These are phyloP conservation scores for Cyclostephanos invisitatus DNA, from an alignment of 108 stramenopile species.

Conservation along the genomic window DNA sequence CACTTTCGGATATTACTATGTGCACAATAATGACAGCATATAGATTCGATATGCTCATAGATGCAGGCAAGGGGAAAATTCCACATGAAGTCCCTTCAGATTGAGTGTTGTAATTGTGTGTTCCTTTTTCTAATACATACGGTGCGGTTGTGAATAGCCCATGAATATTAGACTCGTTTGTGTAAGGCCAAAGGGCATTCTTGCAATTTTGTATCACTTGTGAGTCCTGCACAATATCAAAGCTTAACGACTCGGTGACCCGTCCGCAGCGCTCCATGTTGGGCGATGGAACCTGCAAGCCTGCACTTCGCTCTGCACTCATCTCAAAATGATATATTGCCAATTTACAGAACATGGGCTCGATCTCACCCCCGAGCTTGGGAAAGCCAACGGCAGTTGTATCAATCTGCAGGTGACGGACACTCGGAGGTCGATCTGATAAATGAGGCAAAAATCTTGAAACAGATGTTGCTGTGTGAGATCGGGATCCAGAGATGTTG, in stretches of 20 bases:
- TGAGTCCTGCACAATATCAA: slow-evolving; percentile 80
- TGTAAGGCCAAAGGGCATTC: slow-evolving; percentile 70
- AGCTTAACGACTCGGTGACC: slow-evolving; percentile 78
- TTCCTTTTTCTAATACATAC: slow-evolving; percentile 2
- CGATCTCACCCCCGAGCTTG: slow-evolving; percentile 77
- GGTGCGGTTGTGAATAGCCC: slow-evolving; percentile 13
- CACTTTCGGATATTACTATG: slow-evolving; percentile 71
- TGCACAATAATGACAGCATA: slow-evolving; percentile 81
- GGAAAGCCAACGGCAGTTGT: slow-evolving; percentile 88
- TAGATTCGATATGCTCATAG: slow-evolving; percentile 72
- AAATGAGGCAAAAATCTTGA: slow-evolving; percentile 76
- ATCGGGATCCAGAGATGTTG: slow-evolving; percentile 62
- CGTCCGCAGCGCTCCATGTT: slow-evolving; percentile 72
- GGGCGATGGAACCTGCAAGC: slow-evolving; percentile 38
- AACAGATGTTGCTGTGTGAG: slow-evolving; percentile 77
- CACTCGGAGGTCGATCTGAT: slow-evolving; percentile 82
- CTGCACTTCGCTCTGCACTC: slow-evolving; percentile 15
- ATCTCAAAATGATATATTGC: slow-evolving; percentile 87
- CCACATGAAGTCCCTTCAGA: slow-evolving; percentile 77
- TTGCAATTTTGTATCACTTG: slow-evolving; percentile 63
- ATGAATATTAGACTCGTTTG: slow-evolving; percentile 16
- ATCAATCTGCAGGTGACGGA: slow-evolving; percentile 84
- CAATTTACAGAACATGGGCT: slow-evolving; percentile 86
- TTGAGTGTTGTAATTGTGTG: slow-evolving; percentile 2
- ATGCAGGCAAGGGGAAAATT: slow-evolving; percentile 80